Conservation (phyloP, 208 protist species). For the Leishmania tropica region DNA sequence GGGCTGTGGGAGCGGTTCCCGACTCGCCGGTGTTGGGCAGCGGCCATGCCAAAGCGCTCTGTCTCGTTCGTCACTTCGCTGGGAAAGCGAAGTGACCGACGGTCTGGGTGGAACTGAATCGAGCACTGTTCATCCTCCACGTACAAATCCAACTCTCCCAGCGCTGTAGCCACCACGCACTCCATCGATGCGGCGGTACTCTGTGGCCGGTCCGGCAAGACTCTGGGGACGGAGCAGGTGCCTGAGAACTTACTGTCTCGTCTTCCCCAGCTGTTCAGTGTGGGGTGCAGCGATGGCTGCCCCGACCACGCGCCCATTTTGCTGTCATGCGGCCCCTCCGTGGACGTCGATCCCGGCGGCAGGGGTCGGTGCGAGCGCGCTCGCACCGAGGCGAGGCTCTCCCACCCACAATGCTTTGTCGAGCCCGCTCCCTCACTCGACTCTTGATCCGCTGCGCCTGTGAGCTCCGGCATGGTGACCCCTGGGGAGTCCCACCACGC, state of each 20-base stretch:
- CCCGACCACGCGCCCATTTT: not conserved
- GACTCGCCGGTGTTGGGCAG: not conserved
- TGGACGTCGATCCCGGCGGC: not conserved
- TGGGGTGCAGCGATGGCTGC: slow-evolving; percentile 1
- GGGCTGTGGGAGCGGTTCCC: not conserved
- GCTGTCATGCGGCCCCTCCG: not conserved
- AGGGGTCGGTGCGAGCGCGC: not conserved
- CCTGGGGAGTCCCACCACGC: slow-evolving; percentile 18
- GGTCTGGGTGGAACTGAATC: not conserved
- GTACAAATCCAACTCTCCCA: slow-evolving; percentile 4
- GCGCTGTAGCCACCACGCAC: not conserved
- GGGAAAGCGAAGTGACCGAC: not conserved
- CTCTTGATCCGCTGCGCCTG: not conserved
- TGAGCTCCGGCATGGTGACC: not conserved
- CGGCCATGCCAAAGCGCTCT: not conserved
- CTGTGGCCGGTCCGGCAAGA: not conserved
- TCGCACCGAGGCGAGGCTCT: not conserved
- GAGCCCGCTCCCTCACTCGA: not conserved
- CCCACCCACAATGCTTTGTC: not conserved
- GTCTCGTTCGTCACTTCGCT: not conserved
- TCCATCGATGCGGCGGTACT: slow-evolving; percentile 5
- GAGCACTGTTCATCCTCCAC: not conserved
- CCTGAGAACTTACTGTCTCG: not conserved
- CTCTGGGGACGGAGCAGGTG: not conserved
- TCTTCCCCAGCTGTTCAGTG: slow-evolving; percentile 10